phyloP scores from a whole-genome alignment of 2,329 filamentous ascomycete species.

The Venturia pyrina region DNA sequence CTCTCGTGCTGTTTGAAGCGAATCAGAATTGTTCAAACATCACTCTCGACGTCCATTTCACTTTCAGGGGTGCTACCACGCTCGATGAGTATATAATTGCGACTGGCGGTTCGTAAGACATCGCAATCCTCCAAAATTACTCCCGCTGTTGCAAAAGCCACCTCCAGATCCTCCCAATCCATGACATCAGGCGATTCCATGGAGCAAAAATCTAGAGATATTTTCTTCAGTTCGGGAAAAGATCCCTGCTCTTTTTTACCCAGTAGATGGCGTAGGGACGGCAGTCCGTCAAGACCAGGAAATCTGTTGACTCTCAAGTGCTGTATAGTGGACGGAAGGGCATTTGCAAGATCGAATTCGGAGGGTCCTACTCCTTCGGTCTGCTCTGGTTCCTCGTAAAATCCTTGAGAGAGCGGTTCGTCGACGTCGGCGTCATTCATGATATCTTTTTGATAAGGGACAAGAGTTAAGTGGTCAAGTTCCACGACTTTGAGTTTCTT shows the following conservation, averaged over 20 bases:
- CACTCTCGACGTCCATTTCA: no score
- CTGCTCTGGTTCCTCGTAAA: not conserved
- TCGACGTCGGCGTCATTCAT: not conserved
- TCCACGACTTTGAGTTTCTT: not conserved
- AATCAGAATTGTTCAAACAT: no score
- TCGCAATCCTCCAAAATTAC: not conserved
- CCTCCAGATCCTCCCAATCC: not conserved
- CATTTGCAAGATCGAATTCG: not conserved
- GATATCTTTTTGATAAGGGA: not conserved
- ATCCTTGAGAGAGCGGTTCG: not conserved
- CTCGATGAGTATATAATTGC: no score
- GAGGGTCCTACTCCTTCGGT: not conserved
- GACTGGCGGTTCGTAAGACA: no score
- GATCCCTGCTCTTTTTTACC: not conserved
- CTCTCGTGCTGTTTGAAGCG: no score
- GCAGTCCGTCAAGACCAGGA: not conserved
- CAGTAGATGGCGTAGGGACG: not conserved
- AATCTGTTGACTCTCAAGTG: not conserved
- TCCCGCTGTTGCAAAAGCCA: not conserved
- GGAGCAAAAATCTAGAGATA: not conserved
- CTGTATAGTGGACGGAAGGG: not conserved
- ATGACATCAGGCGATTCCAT: no score
- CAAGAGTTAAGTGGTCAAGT: not conserved
- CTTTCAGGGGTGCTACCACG: no score
- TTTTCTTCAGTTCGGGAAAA: not conserved